Conservation (phyloP, 192 early-diverging fungal species). For the Spinellus fusiger region DNA sequence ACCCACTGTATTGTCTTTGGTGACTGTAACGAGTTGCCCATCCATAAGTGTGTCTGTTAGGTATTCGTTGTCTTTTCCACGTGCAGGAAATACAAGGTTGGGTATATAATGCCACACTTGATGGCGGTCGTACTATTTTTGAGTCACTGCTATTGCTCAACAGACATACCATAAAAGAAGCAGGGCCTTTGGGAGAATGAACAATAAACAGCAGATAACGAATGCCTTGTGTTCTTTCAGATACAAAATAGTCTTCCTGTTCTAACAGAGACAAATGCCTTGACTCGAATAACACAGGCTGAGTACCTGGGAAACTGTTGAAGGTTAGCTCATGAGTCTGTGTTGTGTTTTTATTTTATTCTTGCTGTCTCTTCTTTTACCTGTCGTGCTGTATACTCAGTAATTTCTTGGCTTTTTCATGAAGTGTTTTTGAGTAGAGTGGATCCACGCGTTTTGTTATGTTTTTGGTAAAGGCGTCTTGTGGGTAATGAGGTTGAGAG, state of each 20-base stretch:
- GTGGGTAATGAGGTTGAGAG: not conserved
- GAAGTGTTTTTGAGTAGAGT: constrained; percentile 26
- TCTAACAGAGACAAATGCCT: constrained; percentile 41
- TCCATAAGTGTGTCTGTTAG: constrained; percentile 69
- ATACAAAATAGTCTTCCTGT: constrained; percentile 57
- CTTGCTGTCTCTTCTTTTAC: constrained; percentile 11
- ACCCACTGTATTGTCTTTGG: constrained; percentile 42
- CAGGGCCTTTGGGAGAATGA: constrained; percentile 47
- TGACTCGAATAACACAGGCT: constrained; percentile 48
- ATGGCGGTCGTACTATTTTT: constrained; percentile 60
- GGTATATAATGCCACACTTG: constrained; percentile 58
- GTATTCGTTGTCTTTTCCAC: constrained; percentile 38
- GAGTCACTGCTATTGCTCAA: not conserved
- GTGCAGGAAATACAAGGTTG: constrained; percentile 48
- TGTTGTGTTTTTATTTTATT: not conserved
- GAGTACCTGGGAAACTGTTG: constrained; percentile 57
- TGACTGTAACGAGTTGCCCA: constrained; percentile 68
- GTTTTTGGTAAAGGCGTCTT: constrained; percentile 1
- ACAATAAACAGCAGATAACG: constrained; percentile 45
- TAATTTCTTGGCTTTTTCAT: constrained; percentile 24
- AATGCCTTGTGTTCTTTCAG: constrained; percentile 47
- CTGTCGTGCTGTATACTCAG: constrained; percentile 23
- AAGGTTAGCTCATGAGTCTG: not conserved
- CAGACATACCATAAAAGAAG: constrained; percentile 47
- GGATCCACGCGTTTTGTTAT: constrained; percentile 38